phyloP scores from a whole-genome alignment of 805 yeast species.

The Candida morakotiae region DNA sequence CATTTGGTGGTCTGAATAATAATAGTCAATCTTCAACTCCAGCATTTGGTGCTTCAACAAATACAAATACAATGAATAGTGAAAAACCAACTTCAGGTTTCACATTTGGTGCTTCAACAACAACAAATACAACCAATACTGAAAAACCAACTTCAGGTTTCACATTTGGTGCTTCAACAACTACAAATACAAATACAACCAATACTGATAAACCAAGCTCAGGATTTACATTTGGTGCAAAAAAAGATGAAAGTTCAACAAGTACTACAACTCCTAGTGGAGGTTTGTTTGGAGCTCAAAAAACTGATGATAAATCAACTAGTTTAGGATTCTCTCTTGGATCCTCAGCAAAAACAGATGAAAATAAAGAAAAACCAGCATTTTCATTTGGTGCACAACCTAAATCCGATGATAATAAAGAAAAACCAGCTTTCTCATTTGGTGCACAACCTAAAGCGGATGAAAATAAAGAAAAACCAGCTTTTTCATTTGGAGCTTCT shows the following conservation, averaged over 20 bases:
- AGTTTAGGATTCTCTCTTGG: constrained; percentile 7
- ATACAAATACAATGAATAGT: constrained; percentile 7
- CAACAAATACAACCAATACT: not conserved
- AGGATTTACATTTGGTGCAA: constrained; percentile 2
- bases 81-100: constrained; percentile 6
- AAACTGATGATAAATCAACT: constrained; percentile 3
- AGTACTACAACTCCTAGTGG: constrained; percentile 7
- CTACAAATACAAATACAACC: not conserved
- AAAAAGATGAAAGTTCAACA: constrained; percentile 12
- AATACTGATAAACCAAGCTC: constrained; percentile 1
- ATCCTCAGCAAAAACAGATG: constrained; percentile 9
- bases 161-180: constrained; percentile 1
- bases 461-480: constrained; percentile 9
- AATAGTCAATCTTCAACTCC: constrained; percentile 10
- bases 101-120: constrained; percentile 1
- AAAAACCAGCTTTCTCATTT: constrained; percentile 8
- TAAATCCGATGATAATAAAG: constrained; percentile 10
- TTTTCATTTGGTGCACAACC: constrained; percentile 8
- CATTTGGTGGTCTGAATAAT: not conserved
- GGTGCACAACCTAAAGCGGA: constrained; percentile 10
- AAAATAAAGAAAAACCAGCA: constrained; percentile 12
- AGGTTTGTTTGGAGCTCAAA: constrained; percentile 10
- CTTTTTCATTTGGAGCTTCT: constrained; percentile 7
- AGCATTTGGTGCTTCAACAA: constrained; percentile 10
- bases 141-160: constrained; percentile 6